Evolutionary conservation across 305 asterid species (phyloP).

Genomic region (Fraxinus sp.): DNA sequence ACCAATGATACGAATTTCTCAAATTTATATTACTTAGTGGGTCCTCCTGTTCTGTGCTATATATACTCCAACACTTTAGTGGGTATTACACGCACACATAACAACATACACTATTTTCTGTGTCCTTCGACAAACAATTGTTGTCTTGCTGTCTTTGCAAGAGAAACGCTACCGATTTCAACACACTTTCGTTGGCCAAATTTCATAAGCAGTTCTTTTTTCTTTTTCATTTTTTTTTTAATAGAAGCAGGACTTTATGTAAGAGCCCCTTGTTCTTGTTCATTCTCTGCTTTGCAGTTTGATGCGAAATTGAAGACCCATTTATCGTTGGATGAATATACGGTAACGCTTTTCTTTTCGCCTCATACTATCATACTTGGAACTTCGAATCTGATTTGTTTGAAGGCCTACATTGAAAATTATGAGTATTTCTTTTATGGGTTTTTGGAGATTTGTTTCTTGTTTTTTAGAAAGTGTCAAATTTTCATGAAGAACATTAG

Average conservation of each 20-base stretch:
- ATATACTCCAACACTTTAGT: neutral
- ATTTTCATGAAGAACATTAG: neutral
- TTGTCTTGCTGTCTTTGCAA: constrained; percentile 22
- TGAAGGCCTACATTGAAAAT: constrained; percentile 11
- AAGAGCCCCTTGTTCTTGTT: constrained; percentile 3
- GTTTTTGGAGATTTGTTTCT: constrained; percentile 8
- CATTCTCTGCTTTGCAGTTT: constrained; percentile 23
- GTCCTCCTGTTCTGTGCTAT: constrained; percentile 19
- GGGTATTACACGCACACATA: neutral
- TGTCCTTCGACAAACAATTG: neutral
- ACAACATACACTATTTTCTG: constrained; percentile 10
- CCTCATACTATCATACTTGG: constrained; percentile 10
- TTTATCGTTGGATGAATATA: constrained; percentile 27
- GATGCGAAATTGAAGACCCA: constrained; percentile 37
- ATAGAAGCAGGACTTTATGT: neutral
- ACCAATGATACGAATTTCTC: neutral
- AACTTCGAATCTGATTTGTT: constrained; percentile 47
- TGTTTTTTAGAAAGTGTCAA: neutral
- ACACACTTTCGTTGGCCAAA: neutral
- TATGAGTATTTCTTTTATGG: constrained; percentile 7
- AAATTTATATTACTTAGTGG: neutral
- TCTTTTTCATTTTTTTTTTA: neutral
- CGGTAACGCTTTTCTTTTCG: constrained; percentile 32
- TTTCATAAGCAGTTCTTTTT: neutral
- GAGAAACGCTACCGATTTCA: constrained; percentile 25